Percentiles rank a stretch among this genome's conserved stretches.
phyloP scores from a whole-genome alignment of 2,329 filamentous ascomycete species.

The Endoconidiophora laricicola region DNA sequence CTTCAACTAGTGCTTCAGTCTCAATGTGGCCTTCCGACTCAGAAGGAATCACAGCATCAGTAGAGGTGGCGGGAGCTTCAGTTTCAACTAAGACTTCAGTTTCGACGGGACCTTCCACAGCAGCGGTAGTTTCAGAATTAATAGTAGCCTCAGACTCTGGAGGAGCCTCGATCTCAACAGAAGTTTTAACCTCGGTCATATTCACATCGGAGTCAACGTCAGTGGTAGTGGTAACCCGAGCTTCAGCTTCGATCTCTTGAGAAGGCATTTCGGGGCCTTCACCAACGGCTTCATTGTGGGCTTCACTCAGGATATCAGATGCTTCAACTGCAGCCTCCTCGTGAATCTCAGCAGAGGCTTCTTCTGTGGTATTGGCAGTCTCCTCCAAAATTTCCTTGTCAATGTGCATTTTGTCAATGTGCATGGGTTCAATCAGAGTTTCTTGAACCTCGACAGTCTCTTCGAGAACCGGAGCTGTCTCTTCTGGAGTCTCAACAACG shows the following conservation, averaged over 20 bases:
- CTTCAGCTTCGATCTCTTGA: neutral
- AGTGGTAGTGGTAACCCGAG: no score
- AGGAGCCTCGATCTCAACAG: conserved; percentile 8
- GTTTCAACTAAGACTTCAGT: neutral
- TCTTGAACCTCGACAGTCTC: no score
- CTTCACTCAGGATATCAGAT: neutral
- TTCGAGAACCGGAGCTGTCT: no score
- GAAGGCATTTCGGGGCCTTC: conserved; percentile 5
- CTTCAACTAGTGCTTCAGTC: conserved; percentile 9
- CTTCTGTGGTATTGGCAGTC: neutral
- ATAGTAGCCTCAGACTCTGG: conserved; percentile 13
- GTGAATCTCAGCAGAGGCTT: neutral
- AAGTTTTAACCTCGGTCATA: neutral
- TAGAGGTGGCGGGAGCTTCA: neutral
- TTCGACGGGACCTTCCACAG: neutral
- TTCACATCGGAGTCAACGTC: conserved; percentile 1
- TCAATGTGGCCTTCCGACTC: conserved; percentile 1
- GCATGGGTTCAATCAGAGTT: no score
- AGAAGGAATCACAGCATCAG: conserved; percentile 1
- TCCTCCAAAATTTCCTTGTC: neutral
- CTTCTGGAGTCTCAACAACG: no score
- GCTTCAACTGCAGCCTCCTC: neutral
- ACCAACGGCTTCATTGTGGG: neutral
- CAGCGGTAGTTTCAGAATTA: neutral
- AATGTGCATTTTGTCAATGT: no score